Conservation (phyloP, 805 yeast genomes). For the Yarrowia osloensis region DNA sequence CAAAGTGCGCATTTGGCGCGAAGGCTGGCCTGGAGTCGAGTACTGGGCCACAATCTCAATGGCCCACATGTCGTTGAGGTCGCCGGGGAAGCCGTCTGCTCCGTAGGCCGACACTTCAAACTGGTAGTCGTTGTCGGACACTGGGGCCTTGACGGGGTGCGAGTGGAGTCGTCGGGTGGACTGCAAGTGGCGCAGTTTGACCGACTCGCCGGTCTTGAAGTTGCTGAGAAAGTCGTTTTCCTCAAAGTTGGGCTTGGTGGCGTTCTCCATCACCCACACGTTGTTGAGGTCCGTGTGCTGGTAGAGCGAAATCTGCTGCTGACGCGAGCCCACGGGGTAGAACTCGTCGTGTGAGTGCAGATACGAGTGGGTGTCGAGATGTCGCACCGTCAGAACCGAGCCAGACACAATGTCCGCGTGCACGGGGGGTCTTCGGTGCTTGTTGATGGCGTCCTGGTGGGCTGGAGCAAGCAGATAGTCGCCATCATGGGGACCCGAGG, state of each 20-base stretch:
- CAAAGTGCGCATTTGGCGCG: conserved; percentile 46
- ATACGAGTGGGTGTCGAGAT: conserved; percentile 60
- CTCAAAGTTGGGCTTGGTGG: conserved; percentile 36
- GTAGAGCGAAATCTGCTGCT: conserved; percentile 70
- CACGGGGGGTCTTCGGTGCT: conserved; percentile 40
- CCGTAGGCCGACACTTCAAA: conserved; percentile 50
- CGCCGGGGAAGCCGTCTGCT: conserved; percentile 53
- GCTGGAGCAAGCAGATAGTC: conserved; percentile 55
- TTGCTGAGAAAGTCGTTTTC: conserved; percentile 36
- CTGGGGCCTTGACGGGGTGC: conserved; percentile 35
- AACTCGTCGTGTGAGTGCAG: conserved; percentile 63
- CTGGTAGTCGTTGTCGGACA: conserved; percentile 37
- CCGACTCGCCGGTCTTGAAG: conserved; percentile 50
- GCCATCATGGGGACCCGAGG: conserved; percentile 48
- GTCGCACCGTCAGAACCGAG: conserved; percentile 64
- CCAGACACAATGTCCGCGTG: conserved; percentile 64
- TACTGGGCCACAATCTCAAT: conserved; percentile 48
- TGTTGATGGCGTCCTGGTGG: conserved; percentile 53
- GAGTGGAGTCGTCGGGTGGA: conserved; percentile 36
- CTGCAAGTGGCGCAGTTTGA: conserved; percentile 48
- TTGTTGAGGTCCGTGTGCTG: conserved; percentile 58
- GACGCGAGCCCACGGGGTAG: conserved; percentile 57
- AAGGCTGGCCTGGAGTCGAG: conserved; percentile 40
- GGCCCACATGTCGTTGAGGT: conserved; percentile 60
- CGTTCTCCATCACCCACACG: conserved; percentile 63